Percentiles rank a stretch among this genome's conserved stretches.
phyloP scores from a whole-genome alignment of 2,329 filamentous ascomycete genomes.

The Fusarium drepaniforme region DNA sequence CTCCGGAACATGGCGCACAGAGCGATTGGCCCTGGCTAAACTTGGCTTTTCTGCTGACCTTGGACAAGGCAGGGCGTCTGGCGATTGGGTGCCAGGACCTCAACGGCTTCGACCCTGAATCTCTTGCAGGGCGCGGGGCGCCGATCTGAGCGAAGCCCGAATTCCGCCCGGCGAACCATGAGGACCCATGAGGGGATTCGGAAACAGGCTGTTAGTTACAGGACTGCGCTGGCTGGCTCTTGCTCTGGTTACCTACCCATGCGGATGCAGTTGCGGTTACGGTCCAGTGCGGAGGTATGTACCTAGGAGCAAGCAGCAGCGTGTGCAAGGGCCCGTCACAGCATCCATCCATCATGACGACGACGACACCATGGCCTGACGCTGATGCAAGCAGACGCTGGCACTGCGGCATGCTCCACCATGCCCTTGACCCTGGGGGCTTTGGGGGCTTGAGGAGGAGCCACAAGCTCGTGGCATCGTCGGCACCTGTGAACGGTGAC shows the following conservation, averaged over 20 bases:
- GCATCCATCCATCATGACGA: conserved; percentile 17
- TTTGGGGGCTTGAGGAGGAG: background rate
- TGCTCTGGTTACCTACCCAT: background rate
- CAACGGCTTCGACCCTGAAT: conserved; percentile 12
- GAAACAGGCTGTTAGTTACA: conserved; percentile 13
- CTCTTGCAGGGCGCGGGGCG: conserved; percentile 9
- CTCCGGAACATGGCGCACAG: conserved; percentile 11
- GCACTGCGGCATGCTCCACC: conserved; percentile 40
- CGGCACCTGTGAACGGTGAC: conserved; percentile 34
- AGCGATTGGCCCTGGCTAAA: conserved; percentile 1
- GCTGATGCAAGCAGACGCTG: conserved; percentile 39
- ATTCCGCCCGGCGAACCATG: conserved; percentile 19
- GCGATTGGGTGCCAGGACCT: conserved; percentile 21
- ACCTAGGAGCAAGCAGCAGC: background rate
- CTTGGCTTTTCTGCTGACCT: conserved; percentile 9
- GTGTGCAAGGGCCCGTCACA: conserved; percentile 4
- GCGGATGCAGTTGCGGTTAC: background rate
- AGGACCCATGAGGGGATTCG: conserved; percentile 10
- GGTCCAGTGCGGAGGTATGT: background rate
- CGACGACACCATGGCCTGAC: conserved; percentile 42
- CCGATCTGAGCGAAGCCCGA: conserved; percentile 25
- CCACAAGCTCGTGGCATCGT: conserved; percentile 35
- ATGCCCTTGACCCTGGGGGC: conserved; percentile 24
- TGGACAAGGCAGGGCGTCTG: conserved; percentile 13
- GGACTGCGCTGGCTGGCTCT: background rate